A percentile compares a stretch with the other conserved stretches of the same genome.
These are phyloP conservation scores for Umbelopsis vinacea DNA, from an alignment of 192 early-diverging fungal genomes.

Conservation along the genomic window DNA sequence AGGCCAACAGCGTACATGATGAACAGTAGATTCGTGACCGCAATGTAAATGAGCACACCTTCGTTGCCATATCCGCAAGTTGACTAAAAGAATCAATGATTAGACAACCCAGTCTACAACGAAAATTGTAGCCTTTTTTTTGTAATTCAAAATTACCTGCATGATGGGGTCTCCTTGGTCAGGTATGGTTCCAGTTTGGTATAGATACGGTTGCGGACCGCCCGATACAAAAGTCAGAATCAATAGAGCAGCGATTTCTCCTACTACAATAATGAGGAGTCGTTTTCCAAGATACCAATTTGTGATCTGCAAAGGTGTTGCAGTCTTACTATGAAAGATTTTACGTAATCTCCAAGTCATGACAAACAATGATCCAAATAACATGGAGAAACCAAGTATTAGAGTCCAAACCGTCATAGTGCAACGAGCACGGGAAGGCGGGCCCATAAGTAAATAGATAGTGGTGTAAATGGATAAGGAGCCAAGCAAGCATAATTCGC, in stretches of 20 bases:
- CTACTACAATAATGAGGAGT: slow-evolving; percentile 12
- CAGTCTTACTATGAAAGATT: slow-evolving; percentile 18
- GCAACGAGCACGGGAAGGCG: not conserved
- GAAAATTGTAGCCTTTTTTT: too few species aligned
- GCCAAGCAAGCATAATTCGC: not conserved
- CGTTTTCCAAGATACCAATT: slow-evolving; percentile 14
- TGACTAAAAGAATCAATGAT: not conserved
- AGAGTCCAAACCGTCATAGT: slow-evolving; percentile 5
- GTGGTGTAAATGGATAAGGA: slow-evolving; percentile 18
- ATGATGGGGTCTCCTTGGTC: slow-evolving; percentile 4
- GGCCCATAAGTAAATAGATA: slow-evolving; percentile 11
- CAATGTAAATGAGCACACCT: slow-evolving; percentile 15
- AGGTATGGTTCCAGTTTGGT: slow-evolving; percentile 1
- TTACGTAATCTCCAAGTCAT: slow-evolving; percentile 13
- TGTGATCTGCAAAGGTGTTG: not conserved
- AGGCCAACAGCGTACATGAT: slow-evolving; percentile 20
- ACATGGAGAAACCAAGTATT: slow-evolving; percentile 3
- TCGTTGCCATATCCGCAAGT: slow-evolving; percentile 18
- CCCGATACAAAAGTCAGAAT: slow-evolving; percentile 4
- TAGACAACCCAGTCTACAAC: not conserved
- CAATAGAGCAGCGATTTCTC: slow-evolving; percentile 18
- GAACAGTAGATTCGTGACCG: slow-evolving; percentile 8
- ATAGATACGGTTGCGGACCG: not conserved
- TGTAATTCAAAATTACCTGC: not conserved
- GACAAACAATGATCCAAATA: slow-evolving; percentile 24